These are phyloP conservation scores for Stromatinia cepivora DNA, from an alignment of 2,329 filamentous ascomycete species.

Conservation along the genomic window DNA sequence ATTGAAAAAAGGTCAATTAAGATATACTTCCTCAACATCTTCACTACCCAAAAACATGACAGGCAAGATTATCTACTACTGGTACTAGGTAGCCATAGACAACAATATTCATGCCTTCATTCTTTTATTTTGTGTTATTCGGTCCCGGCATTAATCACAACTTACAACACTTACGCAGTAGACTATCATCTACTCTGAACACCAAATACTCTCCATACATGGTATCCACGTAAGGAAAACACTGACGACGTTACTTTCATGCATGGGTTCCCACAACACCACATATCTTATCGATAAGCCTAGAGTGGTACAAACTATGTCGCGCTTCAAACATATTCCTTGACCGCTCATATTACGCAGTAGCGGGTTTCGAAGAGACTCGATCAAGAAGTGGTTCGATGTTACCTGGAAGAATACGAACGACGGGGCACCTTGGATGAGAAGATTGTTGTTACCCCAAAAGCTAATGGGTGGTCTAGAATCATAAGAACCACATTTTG, in stretches of 20 bases:
- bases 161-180: background rate
- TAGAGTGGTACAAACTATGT: background rate
- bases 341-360: conserved; percentile 20
- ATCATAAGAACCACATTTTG: conserved; percentile 10
- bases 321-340: background rate
- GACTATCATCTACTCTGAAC: background rate
- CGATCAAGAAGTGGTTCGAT: background rate
- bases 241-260: background rate
- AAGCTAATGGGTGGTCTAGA: conserved; percentile 16
- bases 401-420: background rate
- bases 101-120: background rate
- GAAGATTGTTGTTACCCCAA: background rate
- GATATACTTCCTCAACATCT: background rate
- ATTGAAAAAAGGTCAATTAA: background rate
- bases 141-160: background rate
- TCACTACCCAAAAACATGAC: background rate
- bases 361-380: background rate
- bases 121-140: background rate
- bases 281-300: conserved; percentile 23
- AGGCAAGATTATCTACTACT: background rate
- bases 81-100: background rate
- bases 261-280: conserved; percentile 16
- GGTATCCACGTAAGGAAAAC: conserved; percentile 15
- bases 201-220: background rate
- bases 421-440: background rate